A percentile compares a stretch with the other conserved stretches of the same genome.
These are phyloP conservation scores for Sphaerulina musiva DNA, from an alignment of 2,329 filamentous ascomycete genomes.

Conservation along the genomic window DNA sequence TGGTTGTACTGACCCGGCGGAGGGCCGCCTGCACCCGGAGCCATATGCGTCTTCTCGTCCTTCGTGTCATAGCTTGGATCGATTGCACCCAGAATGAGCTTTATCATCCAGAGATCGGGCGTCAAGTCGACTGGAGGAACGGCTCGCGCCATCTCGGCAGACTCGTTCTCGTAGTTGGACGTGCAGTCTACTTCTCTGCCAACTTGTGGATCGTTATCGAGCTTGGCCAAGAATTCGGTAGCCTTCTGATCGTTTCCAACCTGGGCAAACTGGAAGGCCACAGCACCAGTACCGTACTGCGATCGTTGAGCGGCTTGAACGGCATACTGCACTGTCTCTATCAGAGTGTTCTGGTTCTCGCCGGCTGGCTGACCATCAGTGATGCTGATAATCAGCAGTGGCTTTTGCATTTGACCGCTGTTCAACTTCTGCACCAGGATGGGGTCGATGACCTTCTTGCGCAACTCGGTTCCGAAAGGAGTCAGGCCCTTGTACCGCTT, in stretches of 20 bases:
- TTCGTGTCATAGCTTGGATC: slow-evolving; percentile 60
- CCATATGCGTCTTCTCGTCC: slow-evolving; percentile 49
- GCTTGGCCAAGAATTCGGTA: slow-evolving; percentile 55
- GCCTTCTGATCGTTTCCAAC: slow-evolving; percentile 62
- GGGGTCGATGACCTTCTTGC: slow-evolving; percentile 57
- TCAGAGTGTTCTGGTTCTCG: slow-evolving; percentile 51
- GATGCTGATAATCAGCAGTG: slow-evolving; percentile 58
- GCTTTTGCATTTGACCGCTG: slow-evolving; percentile 52
- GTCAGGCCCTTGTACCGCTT: slow-evolving; percentile 61
- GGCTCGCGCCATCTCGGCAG: slow-evolving; percentile 58
- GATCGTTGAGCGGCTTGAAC: slow-evolving; percentile 46
- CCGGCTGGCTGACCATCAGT: slow-evolving; percentile 62
- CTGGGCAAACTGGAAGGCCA: slow-evolving; percentile 63
- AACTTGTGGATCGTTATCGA: slow-evolving; percentile 58
- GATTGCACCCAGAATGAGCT: slow-evolving; percentile 61
- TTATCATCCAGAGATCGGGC: slow-evolving; percentile 60
- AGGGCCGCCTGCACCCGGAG: slow-evolving; percentile 27
- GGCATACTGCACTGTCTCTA: slow-evolving; percentile 52
- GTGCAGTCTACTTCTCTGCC: slow-evolving; percentile 61
- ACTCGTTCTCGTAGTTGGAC: slow-evolving; percentile 63
- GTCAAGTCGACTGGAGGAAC: slow-evolving; percentile 57
- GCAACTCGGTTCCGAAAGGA: slow-evolving; percentile 58
- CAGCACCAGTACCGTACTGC: slow-evolving; percentile 49
- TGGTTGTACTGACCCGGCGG: slow-evolving; percentile 30
- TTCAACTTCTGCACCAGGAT: slow-evolving; percentile 51